Conservation (phyloP, 2,329 filamentous ascomycete genomes). For the Pezicula radicicola region DNA sequence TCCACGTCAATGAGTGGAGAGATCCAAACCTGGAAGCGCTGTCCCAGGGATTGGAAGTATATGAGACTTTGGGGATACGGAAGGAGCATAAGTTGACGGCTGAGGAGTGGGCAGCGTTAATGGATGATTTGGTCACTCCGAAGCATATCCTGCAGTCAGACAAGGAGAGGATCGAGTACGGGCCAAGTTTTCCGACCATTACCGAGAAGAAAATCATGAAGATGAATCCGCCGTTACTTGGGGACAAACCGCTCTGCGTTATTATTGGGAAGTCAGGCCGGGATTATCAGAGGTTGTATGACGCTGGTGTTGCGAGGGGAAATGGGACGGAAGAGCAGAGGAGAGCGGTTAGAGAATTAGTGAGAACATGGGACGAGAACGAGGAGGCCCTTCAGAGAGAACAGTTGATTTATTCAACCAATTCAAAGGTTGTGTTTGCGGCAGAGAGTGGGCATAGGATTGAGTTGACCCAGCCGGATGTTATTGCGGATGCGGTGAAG, state of each 20-base stretch:
- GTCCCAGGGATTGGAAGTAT: conserved; percentile 2
- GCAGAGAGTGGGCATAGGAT: conserved; percentile 32
- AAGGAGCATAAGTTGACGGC: conserved; percentile 10
- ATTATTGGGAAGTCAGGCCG: conserved; percentile 23
- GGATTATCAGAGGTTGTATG: conserved; percentile 25
- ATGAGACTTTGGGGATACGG: not conserved
- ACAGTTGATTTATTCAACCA: conserved; percentile 26
- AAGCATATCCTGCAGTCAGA: conserved; percentile 7
- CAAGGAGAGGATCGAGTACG: conserved; percentile 8
- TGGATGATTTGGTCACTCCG: conserved; percentile 9
- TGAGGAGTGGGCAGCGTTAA: conserved; percentile 11
- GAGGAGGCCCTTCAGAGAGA: conserved; percentile 26
- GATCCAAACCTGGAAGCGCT: conserved; percentile 5
- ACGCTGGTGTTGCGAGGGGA: conserved; percentile 27
- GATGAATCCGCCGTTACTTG: conserved; percentile 23
- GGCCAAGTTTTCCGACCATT: conserved; percentile 18
- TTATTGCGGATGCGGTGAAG: conserved; percentile 30
- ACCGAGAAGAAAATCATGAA: conserved; percentile 24
- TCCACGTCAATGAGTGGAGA: conserved; percentile 9
- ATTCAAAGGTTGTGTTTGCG: conserved; percentile 25
- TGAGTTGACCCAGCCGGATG: conserved; percentile 32
- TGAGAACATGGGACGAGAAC: conserved; percentile 25
- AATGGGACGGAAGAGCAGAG: conserved; percentile 32
- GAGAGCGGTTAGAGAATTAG: conserved; percentile 21
- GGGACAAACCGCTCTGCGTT: conserved; percentile 17